phyloP scores from a whole-genome alignment of 1,284 basidiomycete species.

The Porodaedalea pini region DNA sequence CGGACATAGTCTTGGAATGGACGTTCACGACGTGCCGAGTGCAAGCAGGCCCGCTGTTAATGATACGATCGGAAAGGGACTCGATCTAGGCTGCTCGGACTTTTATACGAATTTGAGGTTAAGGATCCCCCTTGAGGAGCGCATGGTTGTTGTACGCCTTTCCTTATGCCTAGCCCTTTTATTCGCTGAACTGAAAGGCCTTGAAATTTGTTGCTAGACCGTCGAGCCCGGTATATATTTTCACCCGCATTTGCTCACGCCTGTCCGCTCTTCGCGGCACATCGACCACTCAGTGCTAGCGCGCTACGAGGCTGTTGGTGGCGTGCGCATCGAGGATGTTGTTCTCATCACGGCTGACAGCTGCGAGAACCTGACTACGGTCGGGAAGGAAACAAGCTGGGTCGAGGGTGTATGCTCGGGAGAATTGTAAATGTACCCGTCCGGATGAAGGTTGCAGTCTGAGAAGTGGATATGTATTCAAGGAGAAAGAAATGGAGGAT shows the following conservation, averaged over 20 bases:
- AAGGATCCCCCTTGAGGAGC: slow-evolving; percentile 61
- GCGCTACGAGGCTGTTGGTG: slow-evolving; percentile 76
- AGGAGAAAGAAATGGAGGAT: background rate
- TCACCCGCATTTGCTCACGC: slow-evolving; percentile 70
- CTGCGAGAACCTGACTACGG: slow-evolving; percentile 77
- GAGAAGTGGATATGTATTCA: too few relatives aligned
- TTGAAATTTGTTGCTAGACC: slow-evolving; percentile 42
- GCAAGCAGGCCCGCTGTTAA: slow-evolving; percentile 64
- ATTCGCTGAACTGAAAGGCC: slow-evolving; percentile 2
- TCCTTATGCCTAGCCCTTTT: background rate
- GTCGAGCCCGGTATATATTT: slow-evolving; percentile 91
- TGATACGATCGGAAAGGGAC: slow-evolving; percentile 41
- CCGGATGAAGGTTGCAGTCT: too few relatives aligned
- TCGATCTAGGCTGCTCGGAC: slow-evolving; percentile 48
- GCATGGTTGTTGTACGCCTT: slow-evolving; percentile 78
- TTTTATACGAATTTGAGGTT: slow-evolving; percentile 80
- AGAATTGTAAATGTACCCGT: slow-evolving; percentile 31
- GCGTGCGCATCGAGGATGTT: slow-evolving; percentile 88
- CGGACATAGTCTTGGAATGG: slow-evolving; percentile 84
- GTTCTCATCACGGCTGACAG: slow-evolving; percentile 66
- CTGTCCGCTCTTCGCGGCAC: slow-evolving; percentile 63
- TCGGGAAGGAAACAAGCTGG: slow-evolving; percentile 75
- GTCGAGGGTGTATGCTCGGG: slow-evolving; percentile 77
- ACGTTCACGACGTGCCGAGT: slow-evolving; percentile 83
- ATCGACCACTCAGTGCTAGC: slow-evolving; percentile 71